phyloP scores from a whole-genome alignment of 2,329 filamentous ascomycete genomes.

The Cryphonectria japonica region DNA sequence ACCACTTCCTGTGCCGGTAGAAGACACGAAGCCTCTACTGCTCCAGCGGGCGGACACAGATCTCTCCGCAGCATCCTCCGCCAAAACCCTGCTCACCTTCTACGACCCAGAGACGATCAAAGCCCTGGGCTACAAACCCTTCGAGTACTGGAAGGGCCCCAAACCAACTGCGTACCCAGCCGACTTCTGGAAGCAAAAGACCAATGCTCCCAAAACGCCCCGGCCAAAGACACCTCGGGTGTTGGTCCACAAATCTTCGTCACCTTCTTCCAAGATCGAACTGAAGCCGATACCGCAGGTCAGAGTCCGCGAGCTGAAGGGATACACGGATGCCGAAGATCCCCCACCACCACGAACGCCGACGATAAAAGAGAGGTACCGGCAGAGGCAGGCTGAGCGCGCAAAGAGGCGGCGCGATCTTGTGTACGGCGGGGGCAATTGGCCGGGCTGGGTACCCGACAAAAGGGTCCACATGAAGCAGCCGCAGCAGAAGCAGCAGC shows the following conservation, averaged over 20 bases:
- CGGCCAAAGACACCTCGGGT: not conserved
- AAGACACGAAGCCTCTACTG: slow-evolving; percentile 1
- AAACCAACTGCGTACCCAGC: slow-evolving; percentile 27
- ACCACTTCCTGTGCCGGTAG: not conserved
- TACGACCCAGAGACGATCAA: slow-evolving; percentile 22
- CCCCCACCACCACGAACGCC: slow-evolving; percentile 12
- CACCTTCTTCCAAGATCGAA: not conserved
- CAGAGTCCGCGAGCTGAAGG: slow-evolving; percentile 18
- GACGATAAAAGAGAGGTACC: slow-evolving; percentile 19
- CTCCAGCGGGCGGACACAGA: slow-evolving; percentile 1
- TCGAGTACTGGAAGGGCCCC: slow-evolving; percentile 36
- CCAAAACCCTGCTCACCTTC: slow-evolving; percentile 10
- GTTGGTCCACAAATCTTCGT: not conserved
- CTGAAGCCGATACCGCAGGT: slow-evolving; percentile 20
- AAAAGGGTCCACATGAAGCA: not conserved
- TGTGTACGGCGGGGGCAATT: not conserved
- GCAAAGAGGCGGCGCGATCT: slow-evolving; percentile 8
- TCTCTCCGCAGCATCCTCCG: not conserved
- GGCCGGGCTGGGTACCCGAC: slow-evolving; percentile 11
- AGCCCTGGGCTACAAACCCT: slow-evolving; percentile 33
- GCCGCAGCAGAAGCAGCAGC: not conserved
- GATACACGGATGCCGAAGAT: not conserved
- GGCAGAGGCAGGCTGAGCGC: slow-evolving; percentile 19
- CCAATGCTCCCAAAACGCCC: slow-evolving; percentile 6
- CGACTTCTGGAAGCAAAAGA: slow-evolving; percentile 23